Conservation (phyloP, 768 basidiomycete species). For the Lyophyllum semitale region DNA sequence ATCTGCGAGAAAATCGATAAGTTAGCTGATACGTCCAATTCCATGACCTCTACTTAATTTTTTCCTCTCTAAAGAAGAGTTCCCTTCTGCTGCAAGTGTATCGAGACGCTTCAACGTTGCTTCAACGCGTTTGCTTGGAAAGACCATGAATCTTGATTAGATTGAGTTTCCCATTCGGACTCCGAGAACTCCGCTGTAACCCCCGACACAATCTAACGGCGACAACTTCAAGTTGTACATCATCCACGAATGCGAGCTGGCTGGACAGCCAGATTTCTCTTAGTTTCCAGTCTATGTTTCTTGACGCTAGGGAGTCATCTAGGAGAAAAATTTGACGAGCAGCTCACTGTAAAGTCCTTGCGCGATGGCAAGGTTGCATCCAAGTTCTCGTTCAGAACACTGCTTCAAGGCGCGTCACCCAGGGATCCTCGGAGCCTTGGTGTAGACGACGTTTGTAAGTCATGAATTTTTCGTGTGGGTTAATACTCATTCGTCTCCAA, state of each 20-base stretch:
- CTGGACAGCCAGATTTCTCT: constrained; percentile 16
- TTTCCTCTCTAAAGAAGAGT: background rate
- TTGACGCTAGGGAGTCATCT: background rate
- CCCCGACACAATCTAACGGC: too few species aligned
- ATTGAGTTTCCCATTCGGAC: background rate
- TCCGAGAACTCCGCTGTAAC: background rate
- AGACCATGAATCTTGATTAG: background rate
- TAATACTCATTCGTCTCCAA: background rate
- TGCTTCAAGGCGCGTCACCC: constrained; percentile 54
- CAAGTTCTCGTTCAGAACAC: constrained; percentile 77
- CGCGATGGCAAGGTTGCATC: constrained; percentile 82
- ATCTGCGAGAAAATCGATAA: background rate
- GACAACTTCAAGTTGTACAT: too few species aligned
- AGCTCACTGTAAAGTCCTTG: constrained; percentile 51
- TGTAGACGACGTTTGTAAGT: constrained; percentile 50
- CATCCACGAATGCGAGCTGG: constrained; percentile 17
- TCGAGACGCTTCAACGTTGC: background rate
- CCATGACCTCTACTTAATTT: too few species aligned
- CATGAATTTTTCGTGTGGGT: background rate
- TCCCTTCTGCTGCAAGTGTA: background rate
- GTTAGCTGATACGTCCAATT: background rate
- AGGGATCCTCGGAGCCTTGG: constrained; percentile 54
- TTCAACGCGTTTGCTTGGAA: background rate
- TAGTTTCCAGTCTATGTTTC: constrained; percentile 10
- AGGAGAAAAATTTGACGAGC: constrained; percentile 51